phyloP scores from a whole-genome alignment of 495 filamentous ascomycete species.

The Halenospora varia region DNA sequence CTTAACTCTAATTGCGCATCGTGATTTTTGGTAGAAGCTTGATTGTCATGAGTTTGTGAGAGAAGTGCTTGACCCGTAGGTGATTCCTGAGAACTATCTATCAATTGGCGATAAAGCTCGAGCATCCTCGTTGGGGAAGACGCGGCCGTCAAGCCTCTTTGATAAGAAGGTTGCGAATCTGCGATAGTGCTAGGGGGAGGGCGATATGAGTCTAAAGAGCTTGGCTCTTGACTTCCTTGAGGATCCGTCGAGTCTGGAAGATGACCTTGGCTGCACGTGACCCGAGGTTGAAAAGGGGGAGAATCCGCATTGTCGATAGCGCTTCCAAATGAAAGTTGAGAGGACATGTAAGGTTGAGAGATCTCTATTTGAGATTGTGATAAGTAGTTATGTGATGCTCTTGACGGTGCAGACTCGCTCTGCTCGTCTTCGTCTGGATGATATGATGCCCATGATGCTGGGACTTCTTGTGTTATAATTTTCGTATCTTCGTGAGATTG shows the following conservation, averaged over 20 bases:
- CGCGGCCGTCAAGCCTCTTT: slow-evolving; percentile 6
- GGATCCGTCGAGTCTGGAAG: not conserved
- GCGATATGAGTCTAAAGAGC: slow-evolving; percentile 33
- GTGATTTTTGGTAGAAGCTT: not conserved
- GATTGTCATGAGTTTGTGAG: not conserved
- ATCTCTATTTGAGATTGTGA: not conserved
- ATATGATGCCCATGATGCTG: slow-evolving; percentile 19
- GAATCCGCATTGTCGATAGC: slow-evolving; percentile 41
- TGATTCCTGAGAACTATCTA: slow-evolving; percentile 3
- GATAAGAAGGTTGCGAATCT: slow-evolving; percentile 40
- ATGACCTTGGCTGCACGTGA: not conserved
- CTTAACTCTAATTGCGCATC: not conserved
- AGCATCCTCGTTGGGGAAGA: slow-evolving; percentile 28
- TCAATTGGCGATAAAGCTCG: slow-evolving; percentile 17
- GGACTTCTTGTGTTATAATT: slow-evolving; percentile 8
- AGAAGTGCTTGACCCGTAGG: not conserved
- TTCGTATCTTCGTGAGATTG: slow-evolving; percentile 8
- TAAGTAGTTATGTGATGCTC: not conserved
- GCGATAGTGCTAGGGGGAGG: slow-evolving; percentile 44
- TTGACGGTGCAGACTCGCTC: not conserved
- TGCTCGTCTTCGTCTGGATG: slow-evolving; percentile 14
- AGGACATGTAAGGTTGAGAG: slow-evolving; percentile 21
- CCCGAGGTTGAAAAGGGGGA: slow-evolving; percentile 25
- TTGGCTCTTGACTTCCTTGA: not conserved
- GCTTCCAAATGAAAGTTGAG: slow-evolving; percentile 40